Base-by-base conservation (phyloP, 148 eudicot species). In the Persicaria maculosa region DNA sequence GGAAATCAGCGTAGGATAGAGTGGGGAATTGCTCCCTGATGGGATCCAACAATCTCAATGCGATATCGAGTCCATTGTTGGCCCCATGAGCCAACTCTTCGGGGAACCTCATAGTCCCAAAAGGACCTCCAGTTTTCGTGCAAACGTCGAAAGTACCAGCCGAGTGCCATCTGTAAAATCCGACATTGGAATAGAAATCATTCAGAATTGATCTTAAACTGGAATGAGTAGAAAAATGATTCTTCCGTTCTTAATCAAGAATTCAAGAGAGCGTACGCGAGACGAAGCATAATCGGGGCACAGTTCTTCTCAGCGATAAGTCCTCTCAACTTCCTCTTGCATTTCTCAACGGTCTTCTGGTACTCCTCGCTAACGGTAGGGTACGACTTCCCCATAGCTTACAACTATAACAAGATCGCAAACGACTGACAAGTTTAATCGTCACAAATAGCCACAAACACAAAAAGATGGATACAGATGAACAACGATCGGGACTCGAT, bases 61-160 rank as follows among this genome's bases (percentile, higher is more conserved):
- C 92, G 73, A 90, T 85, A 43, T 90, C 89, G 62, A 90, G 85
- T 31, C 92, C 96, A 52, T 79, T 90, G 79, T 90, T 90, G 14
- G 92, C 92, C 54, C 70, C 86, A 71, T 90, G 96, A 74, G 84
- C 78, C 9, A 83, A 85, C 82, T 90, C 96, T 5, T 43, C 78
- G 9, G 57, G 80, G 77, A 83, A 78, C 82, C 76, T 88, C 25
- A 90, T 88, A 0, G 96, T 90, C 68, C 96, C 96, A 69, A 88
- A 90, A 3, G 96, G 96, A 14, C 96, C 92, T 43, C 96, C 92
- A 14, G 96, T 90, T 79, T 85, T 90, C 0, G 90, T 76, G 1
- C 78, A 79, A 74, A 80, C 84, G 50, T 90, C 94, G 77, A 76
- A 86, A 16, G 96, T 88, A 45, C 92, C 96, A 71, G 92, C 94